Percentiles rank a stretch among this genome's conserved stretches.
phyloP scores from a whole-genome alignment of 169 alveolate species.

The Cryptosporidium sp. region DNA sequence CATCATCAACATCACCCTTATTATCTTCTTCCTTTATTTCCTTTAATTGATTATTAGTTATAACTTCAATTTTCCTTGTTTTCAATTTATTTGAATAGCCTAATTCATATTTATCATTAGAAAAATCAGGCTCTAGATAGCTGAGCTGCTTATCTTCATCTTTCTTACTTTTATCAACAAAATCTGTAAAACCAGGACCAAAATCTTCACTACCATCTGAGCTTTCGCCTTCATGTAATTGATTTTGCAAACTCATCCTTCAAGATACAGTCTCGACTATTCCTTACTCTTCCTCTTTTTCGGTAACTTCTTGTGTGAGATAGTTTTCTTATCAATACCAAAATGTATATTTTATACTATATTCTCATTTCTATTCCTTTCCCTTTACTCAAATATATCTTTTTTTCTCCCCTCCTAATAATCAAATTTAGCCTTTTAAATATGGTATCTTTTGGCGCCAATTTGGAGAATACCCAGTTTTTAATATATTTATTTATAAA shows the following conservation, averaged over 20 bases:
- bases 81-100: background rate
- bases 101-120: background rate
- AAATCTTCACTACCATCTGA: slow-evolving; percentile 3
- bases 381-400: background rate
- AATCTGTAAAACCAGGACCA: slow-evolving; percentile 16
- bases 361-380: background rate
- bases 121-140: background rate
- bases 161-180: background rate
- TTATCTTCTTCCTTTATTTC: background rate
- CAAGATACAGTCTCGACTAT: background rate
- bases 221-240: background rate
- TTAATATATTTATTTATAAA: background rate
- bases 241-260: background rate
- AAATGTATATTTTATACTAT: background rate
- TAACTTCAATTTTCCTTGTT: background rate
- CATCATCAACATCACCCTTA: background rate
- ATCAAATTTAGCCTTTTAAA: background rate
- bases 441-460: slow-evolving; percentile 28
- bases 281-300: background rate
- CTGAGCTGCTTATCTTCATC: background rate
- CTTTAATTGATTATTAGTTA: background rate
- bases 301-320: background rate
- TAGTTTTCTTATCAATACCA: background rate
- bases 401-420: background rate
- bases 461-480: background rate